Evolutionary conservation across 192 early-diverging fungal genomes (phyloP).

Genomic region (Umbelopsis sp.): DNA sequence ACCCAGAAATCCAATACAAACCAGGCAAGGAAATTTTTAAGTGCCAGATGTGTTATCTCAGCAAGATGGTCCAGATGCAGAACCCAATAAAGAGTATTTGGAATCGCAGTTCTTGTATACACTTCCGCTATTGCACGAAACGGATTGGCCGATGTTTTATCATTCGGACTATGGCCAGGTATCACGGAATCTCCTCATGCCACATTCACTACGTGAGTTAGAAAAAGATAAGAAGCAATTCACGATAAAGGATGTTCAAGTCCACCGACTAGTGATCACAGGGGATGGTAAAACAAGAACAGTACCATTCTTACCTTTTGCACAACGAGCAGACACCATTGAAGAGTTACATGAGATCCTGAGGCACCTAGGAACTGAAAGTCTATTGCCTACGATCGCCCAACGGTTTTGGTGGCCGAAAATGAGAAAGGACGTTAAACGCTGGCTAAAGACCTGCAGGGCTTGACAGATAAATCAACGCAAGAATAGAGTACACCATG

Average conservation of each 20-base stretch:
- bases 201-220: not conserved
- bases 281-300: not conserved
- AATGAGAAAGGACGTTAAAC: not conserved
- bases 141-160: slow-evolving; percentile 16
- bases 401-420: slow-evolving; percentile 18
- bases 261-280: not conserved
- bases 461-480: too few species aligned
- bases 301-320: not conserved
- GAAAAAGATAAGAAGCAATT: not conserved
- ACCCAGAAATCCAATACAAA: slow-evolving; percentile 13
- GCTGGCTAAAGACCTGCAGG: slow-evolving; percentile 9
- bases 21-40: not conserved
- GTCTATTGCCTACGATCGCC: not conserved
- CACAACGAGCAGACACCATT: slow-evolving; percentile 1
- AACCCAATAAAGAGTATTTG: not conserved
- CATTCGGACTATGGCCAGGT: not conserved
- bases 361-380: not conserved
- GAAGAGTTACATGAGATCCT: not conserved
- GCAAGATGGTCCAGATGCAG: not conserved
- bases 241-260: not conserved
- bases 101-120: not conserved
- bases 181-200: too few species aligned
- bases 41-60: not conserved
- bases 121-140: not conserved
- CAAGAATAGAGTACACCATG: too few species aligned